phyloP scores from a whole-genome alignment of 805 yeast species.

The Komagataella ulmi region DNA sequence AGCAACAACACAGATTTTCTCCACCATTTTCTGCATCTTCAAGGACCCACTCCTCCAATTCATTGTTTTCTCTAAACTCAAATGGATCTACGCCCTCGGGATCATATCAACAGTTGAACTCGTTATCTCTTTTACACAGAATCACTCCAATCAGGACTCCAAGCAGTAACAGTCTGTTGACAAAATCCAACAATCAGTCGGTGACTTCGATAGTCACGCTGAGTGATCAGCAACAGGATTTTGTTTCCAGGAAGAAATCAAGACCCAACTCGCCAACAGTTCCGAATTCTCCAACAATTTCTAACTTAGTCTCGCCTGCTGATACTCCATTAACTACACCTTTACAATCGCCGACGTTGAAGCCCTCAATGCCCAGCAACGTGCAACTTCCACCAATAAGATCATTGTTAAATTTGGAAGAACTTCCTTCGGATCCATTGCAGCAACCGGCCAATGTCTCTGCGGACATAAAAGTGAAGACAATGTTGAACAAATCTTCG shows the following conservation, averaged over 20 bases:
- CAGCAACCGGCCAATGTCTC: not conserved
- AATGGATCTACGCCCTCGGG: constrained; percentile 12
- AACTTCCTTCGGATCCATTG: not conserved
- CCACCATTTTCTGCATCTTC: constrained; percentile 17
- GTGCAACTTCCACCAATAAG: constrained; percentile 19
- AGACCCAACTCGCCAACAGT: constrained; percentile 20
- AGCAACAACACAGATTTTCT: constrained; percentile 6
- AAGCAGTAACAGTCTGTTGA: constrained; percentile 2
- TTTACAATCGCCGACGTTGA: constrained; percentile 21
- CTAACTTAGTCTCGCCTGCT: constrained; percentile 19
- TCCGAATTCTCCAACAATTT: constrained; percentile 12
- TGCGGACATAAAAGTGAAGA: not conserved
- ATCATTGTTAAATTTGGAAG: constrained; percentile 10
- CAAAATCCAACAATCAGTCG: constrained; percentile 3
- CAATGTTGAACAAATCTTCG: not conserved
- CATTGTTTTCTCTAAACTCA: constrained; percentile 17
- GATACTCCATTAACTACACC: constrained; percentile 22
- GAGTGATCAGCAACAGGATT: constrained; percentile 16
- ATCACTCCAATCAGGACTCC: constrained; percentile 7
- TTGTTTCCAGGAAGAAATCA: constrained; percentile 17
- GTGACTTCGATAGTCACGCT: constrained; percentile 24
- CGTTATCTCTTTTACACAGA: constrained; percentile 21
- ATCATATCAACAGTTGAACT: constrained; percentile 54
- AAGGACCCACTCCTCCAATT: constrained; percentile 17
- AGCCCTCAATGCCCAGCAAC: constrained; percentile 9